Evolutionary conservation across 2,329 filamentous ascomycete species (phyloP), one percentile per base, ranked within the genome.

Genomic region (Basipetospora sp.): DNA sequence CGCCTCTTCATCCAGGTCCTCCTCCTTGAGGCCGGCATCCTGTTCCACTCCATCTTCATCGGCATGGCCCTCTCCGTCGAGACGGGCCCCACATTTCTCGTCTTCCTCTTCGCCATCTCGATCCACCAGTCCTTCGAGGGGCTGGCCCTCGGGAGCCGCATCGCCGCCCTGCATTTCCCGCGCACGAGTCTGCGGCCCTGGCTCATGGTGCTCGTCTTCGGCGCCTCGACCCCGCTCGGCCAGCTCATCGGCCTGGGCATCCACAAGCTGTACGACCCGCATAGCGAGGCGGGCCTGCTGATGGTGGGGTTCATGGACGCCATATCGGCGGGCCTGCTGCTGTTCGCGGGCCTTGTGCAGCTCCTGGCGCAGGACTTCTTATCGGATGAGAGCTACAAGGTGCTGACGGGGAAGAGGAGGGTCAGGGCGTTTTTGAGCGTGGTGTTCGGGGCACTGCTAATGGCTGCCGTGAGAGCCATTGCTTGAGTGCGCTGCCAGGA

Each of bases 51-150:
- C 50, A 67, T 90, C 38, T 90, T 90, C 50, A 88, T 90, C 48
- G 83, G 83, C 43, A 87, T 88, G 80, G 81, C 83, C 4, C 67
- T 90, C 20, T 85, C 80, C 1, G 83, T 90, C 1, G 77, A 83
- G 1, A 85, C 80, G 0, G 82, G 82, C 0, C 78, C 81, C 0
- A 74, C 80, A 1, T 90, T 90, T 51, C 64, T 84, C 30, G 80
- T 88, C 10, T 81, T 90, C 44, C 64, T 90, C 0, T 66, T 87
- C 20, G 83, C 83, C 35, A 86, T 90, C 44, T 75, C 73, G 45
- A 87, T 88, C 56, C 83, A 90, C 51, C 81, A 93, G 59, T 85
- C 81, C 1, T 93, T 93, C 45, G 85, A 93, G 59, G 85, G 85
- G 2, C 74, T 93, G 11, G 85, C 85, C 0, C 71, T 93, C 4